These are phyloP conservation scores for Aquilaria agallochum DNA, from an alignment of 441 rosid species.

Conservation along the genomic window DNA sequence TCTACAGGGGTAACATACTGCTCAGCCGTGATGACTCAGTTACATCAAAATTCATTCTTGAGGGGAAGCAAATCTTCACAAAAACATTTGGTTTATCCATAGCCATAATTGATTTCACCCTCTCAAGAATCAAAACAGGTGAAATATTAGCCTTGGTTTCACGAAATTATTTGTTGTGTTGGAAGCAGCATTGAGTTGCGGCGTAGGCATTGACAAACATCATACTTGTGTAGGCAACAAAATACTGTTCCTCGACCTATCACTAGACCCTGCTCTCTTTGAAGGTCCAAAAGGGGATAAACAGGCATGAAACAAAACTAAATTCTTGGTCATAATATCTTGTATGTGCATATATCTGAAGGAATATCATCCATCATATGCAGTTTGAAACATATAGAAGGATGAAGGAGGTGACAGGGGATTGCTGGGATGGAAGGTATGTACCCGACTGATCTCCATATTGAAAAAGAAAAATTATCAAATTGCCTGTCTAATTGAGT, in stretches of 20 bases:
- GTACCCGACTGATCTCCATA: not conserved
- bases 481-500: not conserved
- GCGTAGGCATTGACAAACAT: conserved; percentile 4
- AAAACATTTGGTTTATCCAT: conserved; percentile 59
- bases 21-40: conserved; percentile 58
- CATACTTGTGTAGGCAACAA: conserved; percentile 51
- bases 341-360: not conserved
- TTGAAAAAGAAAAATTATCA: not conserved
- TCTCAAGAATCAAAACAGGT: conserved; percentile 93
- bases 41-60: conserved; percentile 43
- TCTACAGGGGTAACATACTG: conserved; percentile 86
- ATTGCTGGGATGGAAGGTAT: conserved; percentile 95
- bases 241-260: conserved; percentile 78
- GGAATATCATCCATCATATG: conserved; percentile 19
- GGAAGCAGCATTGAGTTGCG: conserved; percentile 9
- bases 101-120: conserved; percentile 90
- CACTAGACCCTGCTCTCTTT: conserved; percentile 83
- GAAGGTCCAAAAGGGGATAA: conserved; percentile 90
- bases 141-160: conserved; percentile 11
- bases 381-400: conserved; percentile 93
- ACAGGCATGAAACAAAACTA: conserved; percentile 47
- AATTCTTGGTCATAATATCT: not conserved
- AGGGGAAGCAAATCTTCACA: conserved; percentile 50
- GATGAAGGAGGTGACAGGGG: conserved; percentile 75
- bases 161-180: not conserved